phyloP scores from a whole-genome alignment of 176 grass and related monocot species.

The Paspalum notatum region DNA sequence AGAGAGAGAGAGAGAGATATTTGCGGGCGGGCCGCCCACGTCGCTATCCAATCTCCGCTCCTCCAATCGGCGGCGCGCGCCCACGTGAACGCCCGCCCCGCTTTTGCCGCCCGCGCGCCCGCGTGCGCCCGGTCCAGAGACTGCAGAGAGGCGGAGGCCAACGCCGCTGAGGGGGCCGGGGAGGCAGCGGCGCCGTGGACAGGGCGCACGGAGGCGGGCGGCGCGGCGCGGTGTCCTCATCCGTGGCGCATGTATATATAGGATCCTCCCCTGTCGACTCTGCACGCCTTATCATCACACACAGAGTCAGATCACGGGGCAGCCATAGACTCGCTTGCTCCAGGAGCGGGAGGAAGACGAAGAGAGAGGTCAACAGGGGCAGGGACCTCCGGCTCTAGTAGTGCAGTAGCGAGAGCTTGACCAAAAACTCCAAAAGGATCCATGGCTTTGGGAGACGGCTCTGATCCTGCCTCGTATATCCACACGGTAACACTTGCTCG shows the following conservation, averaged over 20 bases:
- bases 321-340: conserved; percentile 8
- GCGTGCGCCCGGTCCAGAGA: conserved; percentile 20
- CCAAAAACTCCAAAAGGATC: neutral
- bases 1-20: conserved; percentile 39
- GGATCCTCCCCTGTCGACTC: conserved; percentile 50
- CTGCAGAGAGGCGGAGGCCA: neutral
- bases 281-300: conserved; percentile 55
- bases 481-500: conserved; percentile 55
- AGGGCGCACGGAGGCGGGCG: neutral
- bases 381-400: too few relatives aligned
- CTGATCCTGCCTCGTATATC: conserved; percentile 66
- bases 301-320: neutral
- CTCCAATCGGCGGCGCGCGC: conserved; percentile 53
- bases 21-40: conserved; percentile 40
- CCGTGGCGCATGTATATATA: conserved; percentile 64
- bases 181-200: neutral
- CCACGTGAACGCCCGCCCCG: conserved; percentile 55
- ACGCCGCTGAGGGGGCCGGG: neutral
- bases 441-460: conserved; percentile 56
- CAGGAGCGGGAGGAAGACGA: neutral
- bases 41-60: conserved; percentile 44
- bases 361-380: neutral
- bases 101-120: neutral
- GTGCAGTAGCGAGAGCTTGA: too few relatives aligned
- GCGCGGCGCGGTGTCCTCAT: conserved; percentile 39